These are phyloP conservation scores for Fusarium globosum DNA, from an alignment of 2,329 filamentous ascomycete species.

Conservation along the genomic window DNA sequence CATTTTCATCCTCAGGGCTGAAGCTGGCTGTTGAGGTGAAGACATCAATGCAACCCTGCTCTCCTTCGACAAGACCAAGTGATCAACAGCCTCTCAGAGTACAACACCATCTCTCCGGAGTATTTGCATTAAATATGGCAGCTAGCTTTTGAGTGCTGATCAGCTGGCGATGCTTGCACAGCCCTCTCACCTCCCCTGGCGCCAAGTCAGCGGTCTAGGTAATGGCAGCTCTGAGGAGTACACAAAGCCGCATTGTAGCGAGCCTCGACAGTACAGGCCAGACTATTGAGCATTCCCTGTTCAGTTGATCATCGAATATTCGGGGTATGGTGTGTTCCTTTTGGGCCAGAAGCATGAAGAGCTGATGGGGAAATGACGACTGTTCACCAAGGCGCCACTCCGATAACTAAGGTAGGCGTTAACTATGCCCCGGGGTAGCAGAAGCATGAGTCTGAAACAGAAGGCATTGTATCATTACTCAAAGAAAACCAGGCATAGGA, in stretches of 20 bases:
- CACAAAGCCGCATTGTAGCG: not conserved
- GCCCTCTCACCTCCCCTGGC: conserved; percentile 28
- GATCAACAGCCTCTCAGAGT: conserved; percentile 1
- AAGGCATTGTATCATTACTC: conserved; percentile 6
- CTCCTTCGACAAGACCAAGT: conserved; percentile 18
- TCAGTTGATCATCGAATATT: conserved; percentile 3
- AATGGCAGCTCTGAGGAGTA: not conserved
- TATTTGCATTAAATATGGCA: conserved; percentile 2
- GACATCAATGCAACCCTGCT: conserved; percentile 15
- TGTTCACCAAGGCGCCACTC: conserved; percentile 11
- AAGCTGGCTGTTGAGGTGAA: conserved; percentile 20
- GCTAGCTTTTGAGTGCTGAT: conserved; percentile 26
- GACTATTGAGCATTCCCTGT: conserved; percentile 20
- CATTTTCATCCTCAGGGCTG: conserved; percentile 26
- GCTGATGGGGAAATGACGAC: conserved; percentile 11
- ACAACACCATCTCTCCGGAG: conserved; percentile 8
- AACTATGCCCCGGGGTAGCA: not conserved
- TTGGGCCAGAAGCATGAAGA: not conserved
- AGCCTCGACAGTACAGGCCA: not conserved
- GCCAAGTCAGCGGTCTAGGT: conserved; percentile 19
- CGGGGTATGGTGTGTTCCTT: conserved; percentile 1
- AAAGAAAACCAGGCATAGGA: not conserved
- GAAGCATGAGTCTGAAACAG: not conserved
- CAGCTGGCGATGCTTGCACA: conserved; percentile 31
- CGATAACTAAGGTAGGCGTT: not conserved